phyloP scores from a whole-genome alignment of 306 rosid genomes.

The Cicer bijugum region DNA sequence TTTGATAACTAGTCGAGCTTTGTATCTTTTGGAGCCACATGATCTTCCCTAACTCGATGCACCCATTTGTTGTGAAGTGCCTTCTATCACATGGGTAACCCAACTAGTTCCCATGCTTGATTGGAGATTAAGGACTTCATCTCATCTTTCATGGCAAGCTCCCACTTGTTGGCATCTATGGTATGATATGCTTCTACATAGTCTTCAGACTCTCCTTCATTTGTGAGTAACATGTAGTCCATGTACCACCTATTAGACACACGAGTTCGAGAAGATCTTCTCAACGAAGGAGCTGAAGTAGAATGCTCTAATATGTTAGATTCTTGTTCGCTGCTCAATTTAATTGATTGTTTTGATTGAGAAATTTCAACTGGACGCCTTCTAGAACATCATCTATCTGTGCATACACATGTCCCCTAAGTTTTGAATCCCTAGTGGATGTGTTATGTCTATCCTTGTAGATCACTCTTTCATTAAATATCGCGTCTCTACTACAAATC shows the following conservation, averaged over 20 bases:
- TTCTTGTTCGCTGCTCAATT: neutral
- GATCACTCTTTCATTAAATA: neutral
- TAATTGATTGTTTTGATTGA: neutral
- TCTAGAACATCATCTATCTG: neutral
- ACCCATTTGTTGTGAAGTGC: no score
- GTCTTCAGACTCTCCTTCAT: neutral
- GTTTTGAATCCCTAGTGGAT: neutral
- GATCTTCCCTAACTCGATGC: no score
- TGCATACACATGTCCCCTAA: neutral
- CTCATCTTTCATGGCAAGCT: constrained; percentile 19
- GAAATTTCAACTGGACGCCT: neutral
- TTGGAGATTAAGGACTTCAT: neutral
- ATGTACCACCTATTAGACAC: neutral
- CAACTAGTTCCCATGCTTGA: neutral
- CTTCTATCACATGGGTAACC: neutral
- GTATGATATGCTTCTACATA: neutral
- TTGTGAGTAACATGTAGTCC: neutral
- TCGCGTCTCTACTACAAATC: neutral
- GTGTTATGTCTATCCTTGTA: neutral
- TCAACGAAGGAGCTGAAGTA: neutral
- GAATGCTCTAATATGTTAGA: neutral
- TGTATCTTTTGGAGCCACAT: neutral
- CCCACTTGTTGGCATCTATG: neutral
- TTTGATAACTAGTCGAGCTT: neutral
- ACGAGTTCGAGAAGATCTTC: neutral